Base-by-base conservation (phyloP, 202 grass and related monocot genomes). In the Elaeis oleifera region DNA sequence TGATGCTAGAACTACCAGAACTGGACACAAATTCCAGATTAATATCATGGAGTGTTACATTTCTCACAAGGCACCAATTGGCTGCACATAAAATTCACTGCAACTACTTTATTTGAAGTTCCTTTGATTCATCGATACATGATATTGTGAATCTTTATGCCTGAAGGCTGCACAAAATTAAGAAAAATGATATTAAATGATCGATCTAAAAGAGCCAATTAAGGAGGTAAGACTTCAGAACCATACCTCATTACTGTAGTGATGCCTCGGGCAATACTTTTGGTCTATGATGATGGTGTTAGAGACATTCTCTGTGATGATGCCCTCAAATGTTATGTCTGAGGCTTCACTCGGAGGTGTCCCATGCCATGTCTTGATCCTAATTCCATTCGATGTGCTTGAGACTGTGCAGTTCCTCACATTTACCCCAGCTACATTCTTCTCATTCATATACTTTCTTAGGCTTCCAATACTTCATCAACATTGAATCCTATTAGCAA, bases 271-370 rank as follows among this genome's bases (percentile, higher is more conserved):
- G 48, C 81, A 94, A 56, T 88, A 94, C 62, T 85, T 80, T 44
- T 88, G 84, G 29, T 94, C 89, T 22, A 84, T 79, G 74, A 89
- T 79, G 61, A 84, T 84, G 23, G 81, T 74, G 18, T 80, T 71
- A 5, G 20, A 50, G 14, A 77, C 60, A 49, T 75, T 56, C 23
- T 77, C 63, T 79, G 77, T 85, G n/a, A 64, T 18, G 63, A 90
- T 72, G 54, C 74, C 54, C 59, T 90, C 79, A 27, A 77, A 90
- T 13, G 58, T 29, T 16, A 90, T 57, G 19, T 67, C 27, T 0
- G 75, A 70, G 20, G 56, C 79, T 16, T 44, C 19, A 32, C 61
- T 61, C 0, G 32, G 5, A 14, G 64, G 31, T 8, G 80, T 68
- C 14, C 22, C 32, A 49, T 83, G 70, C 76, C 88, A 90, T 1